Percentiles rank a stretch among this genome's conserved stretches.
These are phyloP conservation scores for Pisolithus microcarpus DNA, from an alignment of 768 basidiomycete genomes.

Conservation along the genomic window DNA sequence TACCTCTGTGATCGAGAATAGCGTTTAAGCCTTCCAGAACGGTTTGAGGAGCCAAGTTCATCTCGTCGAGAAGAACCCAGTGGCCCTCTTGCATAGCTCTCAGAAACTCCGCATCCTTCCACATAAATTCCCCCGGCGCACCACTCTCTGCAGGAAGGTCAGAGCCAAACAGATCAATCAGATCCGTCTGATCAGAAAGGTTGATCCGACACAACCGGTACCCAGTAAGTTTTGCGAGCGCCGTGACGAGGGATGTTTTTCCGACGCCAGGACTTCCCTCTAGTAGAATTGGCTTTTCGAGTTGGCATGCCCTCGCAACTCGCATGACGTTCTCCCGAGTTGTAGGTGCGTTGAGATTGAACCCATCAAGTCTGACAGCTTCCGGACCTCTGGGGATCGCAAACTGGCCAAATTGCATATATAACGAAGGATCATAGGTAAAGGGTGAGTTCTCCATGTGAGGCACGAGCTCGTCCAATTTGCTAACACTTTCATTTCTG, in stretches of 20 bases:
- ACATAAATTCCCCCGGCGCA: constrained; percentile 84
- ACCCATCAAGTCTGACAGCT: constrained; percentile 33
- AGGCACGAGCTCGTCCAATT: constrained; percentile 54
- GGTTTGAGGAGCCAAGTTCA: constrained; percentile 97
- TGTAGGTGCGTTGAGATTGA: constrained; percentile 86
- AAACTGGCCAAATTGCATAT: constrained; percentile 68
- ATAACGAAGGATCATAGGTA: constrained; percentile 28
- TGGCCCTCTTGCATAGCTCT: constrained; percentile 89
- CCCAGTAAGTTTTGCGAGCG: constrained; percentile 75
- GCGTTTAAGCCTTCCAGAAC: constrained; percentile 97
- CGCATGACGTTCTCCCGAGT: constrained; percentile 83
- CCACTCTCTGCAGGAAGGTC: constrained; percentile 95
- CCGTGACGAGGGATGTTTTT: constrained; percentile 88
- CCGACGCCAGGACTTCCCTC: constrained; percentile 99
- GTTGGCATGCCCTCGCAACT: constrained; percentile 82
- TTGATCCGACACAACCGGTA: constrained; percentile 88
- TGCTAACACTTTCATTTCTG: constrained; percentile 46
- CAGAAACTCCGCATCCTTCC: constrained; percentile 96
- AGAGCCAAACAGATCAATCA: constrained; percentile 92
- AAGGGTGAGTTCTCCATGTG: constrained; percentile 18
- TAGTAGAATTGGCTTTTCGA: constrained; percentile 84
- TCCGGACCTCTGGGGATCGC: constrained; percentile 53
- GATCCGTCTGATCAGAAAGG: constrained; percentile 94
- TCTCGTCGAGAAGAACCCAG: constrained; percentile 98
- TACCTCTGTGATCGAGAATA: constrained; percentile 89